A percentile compares a stretch with the other conserved stretches of the same genome.
Evolutionary conservation across 192 early-diverging fungal species (phyloP).

Genomic region (Coemansia sp.): DNA sequence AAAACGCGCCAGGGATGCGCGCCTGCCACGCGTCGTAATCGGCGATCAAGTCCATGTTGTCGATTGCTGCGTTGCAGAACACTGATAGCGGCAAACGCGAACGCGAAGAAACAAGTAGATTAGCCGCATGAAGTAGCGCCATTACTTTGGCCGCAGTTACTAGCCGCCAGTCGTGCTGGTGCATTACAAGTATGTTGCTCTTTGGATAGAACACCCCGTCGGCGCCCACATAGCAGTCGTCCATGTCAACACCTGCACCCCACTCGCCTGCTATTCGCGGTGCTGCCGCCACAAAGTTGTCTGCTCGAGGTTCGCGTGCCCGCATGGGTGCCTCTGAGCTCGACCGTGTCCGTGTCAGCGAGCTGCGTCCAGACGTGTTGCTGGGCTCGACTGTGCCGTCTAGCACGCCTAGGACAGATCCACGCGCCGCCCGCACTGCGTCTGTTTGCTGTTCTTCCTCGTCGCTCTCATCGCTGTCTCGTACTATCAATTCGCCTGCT

Average conservation of each 20-base stretch:
- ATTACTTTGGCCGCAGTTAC: conserved; percentile 81
- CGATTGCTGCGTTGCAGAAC: conserved; percentile 83
- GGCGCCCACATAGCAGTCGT: conserved; percentile 51
- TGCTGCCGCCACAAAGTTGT: background rate
- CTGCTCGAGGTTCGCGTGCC: conserved; percentile 2
- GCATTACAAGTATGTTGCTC: conserved; percentile 44
- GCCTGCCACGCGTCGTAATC: conserved; percentile 78
- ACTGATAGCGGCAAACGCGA: conserved; percentile 61
- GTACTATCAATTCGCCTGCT: conserved; percentile 1
- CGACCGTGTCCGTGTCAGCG: conserved; percentile 42
- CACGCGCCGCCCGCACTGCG: conserved; percentile 17
- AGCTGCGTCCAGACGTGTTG: conserved; percentile 17
- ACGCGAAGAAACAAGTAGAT: conserved; percentile 54
- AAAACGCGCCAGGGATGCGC: conserved; percentile 53
- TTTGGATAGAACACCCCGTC: conserved; percentile 53
- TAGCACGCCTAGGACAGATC: conserved; percentile 40
- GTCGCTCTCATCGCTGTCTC: background rate
- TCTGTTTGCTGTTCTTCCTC: conserved; percentile 1
- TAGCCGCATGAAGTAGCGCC: conserved; percentile 82
- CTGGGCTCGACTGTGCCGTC: conserved; percentile 46
- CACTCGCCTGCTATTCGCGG: conserved; percentile 20
- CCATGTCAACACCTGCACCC: conserved; percentile 27
- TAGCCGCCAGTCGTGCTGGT: conserved; percentile 85
- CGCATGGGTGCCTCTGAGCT: conserved; percentile 40
- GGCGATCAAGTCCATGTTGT: conserved; percentile 65